Evolutionary conservation across 768 basidiomycete species (phyloP).

Genomic region (Suillus subaureus): DNA sequence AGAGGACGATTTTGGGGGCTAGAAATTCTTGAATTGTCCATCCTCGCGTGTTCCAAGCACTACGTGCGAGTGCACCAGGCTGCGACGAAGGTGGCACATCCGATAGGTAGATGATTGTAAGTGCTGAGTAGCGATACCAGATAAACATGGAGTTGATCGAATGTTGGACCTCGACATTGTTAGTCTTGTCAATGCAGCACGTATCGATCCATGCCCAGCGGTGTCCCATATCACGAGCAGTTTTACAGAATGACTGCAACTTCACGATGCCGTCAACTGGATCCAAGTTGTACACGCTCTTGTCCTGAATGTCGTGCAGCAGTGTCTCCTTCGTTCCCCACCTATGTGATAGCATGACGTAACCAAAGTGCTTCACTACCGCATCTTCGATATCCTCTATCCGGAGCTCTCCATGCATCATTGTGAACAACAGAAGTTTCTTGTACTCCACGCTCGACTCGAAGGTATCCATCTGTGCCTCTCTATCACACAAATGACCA

Average conservation of each 20-base stretch:
- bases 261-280: constrained; percentile 11
- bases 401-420: no score
- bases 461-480: no score
- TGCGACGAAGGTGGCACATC: background rate
- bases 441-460: no score
- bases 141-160: no score
- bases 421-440: no score
- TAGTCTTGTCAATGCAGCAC: constrained; percentile 25
- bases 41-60: background rate
- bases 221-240: constrained; percentile 29
- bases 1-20: background rate
- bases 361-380: constrained; percentile 24
- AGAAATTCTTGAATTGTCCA: background rate
- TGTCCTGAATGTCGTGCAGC: constrained; percentile 19
- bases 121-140: no score
- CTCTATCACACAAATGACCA: no score
- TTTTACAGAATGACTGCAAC: constrained; percentile 31
- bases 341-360: constrained; percentile 30
- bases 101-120: no score
- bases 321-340: constrained; percentile 22
- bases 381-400: background rate
- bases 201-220: constrained; percentile 34
- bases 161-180: no score
- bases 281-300: constrained; percentile 24
- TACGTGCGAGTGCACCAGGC: background rate